Evolutionary conservation across 1,284 basidiomycete species (phyloP), one percentile per base, ranked within the genome.

Genomic region (Marasmius fiardii): DNA sequence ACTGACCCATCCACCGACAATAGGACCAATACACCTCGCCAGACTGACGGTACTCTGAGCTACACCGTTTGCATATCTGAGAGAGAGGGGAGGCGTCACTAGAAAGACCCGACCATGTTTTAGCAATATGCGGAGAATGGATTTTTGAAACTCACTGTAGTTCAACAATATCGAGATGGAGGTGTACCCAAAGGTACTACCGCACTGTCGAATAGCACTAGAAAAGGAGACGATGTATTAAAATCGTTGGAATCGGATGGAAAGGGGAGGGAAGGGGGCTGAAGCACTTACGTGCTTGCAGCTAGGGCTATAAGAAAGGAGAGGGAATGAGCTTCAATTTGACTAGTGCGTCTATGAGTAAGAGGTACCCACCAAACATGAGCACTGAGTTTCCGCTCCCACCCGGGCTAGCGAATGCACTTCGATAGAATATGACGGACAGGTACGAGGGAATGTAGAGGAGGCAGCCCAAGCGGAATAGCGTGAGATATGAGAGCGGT

Each of bases 1-100:
- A 45, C 85, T 68, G 63, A 89, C 88, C 65, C 83, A 86, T 45
- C 89, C 88, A 51, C 88, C 88, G 16, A 91, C 74, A 37, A 91
- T 80, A 28, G 90, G 90, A 16, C 90, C 90, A 33, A 86, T 63
- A 69, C 87, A 91, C 41, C 90, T 81, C 16, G 88, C 88, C 26
- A 92, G 80, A 65, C 88, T 90, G 60, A 90, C 90, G 39, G 91
- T 89, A 65, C 88, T 91, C 68, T 92, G 90, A 0, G 89, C 90
- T 41, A 89, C 81, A 26, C 90, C 90, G 64, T 92, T 92, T 2
- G 90, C 88, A 58, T 85, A 83, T 20, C 89, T 88, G 26, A 92
- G 80, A 11, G 86, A 78, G 54, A 77, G 78, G 3, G 89, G 90
- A 6, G 90, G 89, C 0, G 89, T 89, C 87, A 91, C 90, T 92